These are phyloP conservation scores for Senecio squalidus DNA, from an alignment of 140 eudicot genomes.

Conservation along the genomic window DNA sequence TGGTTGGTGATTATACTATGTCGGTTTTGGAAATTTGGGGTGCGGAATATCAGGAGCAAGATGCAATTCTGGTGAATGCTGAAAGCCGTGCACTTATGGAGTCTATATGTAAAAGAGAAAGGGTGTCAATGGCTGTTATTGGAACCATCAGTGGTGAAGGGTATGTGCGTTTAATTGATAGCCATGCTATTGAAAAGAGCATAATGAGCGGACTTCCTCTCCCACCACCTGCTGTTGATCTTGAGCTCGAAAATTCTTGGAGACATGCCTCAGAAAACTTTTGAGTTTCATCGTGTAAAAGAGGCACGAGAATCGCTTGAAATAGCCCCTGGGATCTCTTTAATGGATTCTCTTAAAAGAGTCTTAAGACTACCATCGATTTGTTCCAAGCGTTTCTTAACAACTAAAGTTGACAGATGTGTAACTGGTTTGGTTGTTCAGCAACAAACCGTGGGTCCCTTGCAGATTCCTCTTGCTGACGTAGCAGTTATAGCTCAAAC, in stretches of 20 bases:
- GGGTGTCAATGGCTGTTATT: conserved; percentile 86
- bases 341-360: conserved; percentile 58
- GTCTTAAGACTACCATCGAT: conserved; percentile 80
- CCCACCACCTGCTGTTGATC: conserved; percentile 11
- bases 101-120: conserved; percentile 76
- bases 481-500: conserved; percentile 94
- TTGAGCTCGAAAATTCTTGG: too few relatives aligned
- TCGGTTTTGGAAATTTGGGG: conserved; percentile 99
- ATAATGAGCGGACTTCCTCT: conserved; percentile 38
- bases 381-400: conserved; percentile 77
- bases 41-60: conserved; percentile 95
- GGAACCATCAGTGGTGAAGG: conserved; percentile 84
- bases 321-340: too few relatives aligned
- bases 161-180: conserved; percentile 51
- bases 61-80: conserved; percentile 83
- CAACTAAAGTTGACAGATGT: conserved; percentile 90
- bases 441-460: conserved; percentile 95
- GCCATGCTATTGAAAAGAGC: conserved; percentile 48
- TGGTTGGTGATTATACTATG: conserved; percentile 95
- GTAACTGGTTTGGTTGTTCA: conserved; percentile 96
- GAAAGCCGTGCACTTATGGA: conserved; percentile 60
- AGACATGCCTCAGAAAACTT: conserved; percentile 4
- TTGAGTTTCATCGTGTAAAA: too few relatives aligned
- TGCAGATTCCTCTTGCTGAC: conserved; percentile 83
- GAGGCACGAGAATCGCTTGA: too few relatives aligned